Base-by-base conservation (phyloP, 2,329 filamentous ascomycete species). In the Aspergillus ochraceus region DNA sequence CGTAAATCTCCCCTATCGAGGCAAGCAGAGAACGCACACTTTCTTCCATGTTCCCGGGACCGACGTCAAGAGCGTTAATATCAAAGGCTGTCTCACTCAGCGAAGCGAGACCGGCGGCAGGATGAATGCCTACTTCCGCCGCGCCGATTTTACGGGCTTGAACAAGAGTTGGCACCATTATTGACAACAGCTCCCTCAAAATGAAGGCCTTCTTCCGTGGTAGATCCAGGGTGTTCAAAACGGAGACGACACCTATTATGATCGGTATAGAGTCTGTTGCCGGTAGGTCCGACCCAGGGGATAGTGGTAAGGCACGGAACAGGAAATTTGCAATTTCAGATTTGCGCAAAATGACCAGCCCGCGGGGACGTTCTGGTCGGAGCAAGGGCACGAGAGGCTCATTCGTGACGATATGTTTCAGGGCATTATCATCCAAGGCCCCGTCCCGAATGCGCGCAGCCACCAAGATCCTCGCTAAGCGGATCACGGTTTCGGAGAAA, bases 111-210 rank as follows among this genome's bases (percentile, higher is more conserved):
- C 92, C 93, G 10, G 94, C 92, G 19, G 94, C 94, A 46, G 95
- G 95, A 76, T 98, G 94, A 39, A 99, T 91, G 3, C 94, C 95
- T 70, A 95, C 91, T 71, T 98, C 95, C n/a, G 95, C 93, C 46
- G 95, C 95, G 32, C 94, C 94, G 52, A 94, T 85, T 51, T 96
- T 97, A 45, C 95, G 86, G 17, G 95, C 95, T 75, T 97, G 92
- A 4, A 97, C 89, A 9, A 99, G 82, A 2, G 91, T 92, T 36
- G 88, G 89, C 55, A 96, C 91, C 46, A 98, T 82, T 17, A 92
- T 88, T 3, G 88, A 89, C 9, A 99, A 84, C 53, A 98, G 83
- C 70, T 97, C 92, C 67, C 91, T 88, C 68, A 97, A 84, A 0
- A 97, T 87, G 78, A 98, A 90, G 4, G 91, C 92, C 75, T 96